Conservation (phyloP, 1,284 basidiomycete genomes). For the Apiotrichum gamsii region DNA sequence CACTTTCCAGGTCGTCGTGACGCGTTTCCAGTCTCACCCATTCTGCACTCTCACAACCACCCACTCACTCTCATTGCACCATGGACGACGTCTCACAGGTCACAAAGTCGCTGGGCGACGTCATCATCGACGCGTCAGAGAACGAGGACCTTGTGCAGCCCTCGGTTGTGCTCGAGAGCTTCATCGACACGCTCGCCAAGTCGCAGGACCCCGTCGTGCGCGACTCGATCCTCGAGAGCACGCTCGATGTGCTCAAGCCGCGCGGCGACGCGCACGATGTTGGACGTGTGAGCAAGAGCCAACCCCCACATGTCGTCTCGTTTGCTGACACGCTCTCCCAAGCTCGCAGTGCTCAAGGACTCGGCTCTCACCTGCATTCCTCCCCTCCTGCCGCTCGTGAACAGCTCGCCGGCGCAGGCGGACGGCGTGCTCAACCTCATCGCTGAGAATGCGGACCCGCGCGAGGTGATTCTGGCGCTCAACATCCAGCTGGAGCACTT, state of each 20-base stretch:
- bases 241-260: conserved; percentile 13
- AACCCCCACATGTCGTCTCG: background rate
- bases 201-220: conserved; percentile 13
- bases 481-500: conserved; percentile 24
- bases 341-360: conserved; percentile 15
- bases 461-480: conserved; percentile 32
- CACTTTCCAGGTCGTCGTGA: no score
- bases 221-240: conserved; percentile 16
- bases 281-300: conserved; percentile 5
- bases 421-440: conserved; percentile 17
- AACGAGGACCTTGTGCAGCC: conserved; percentile 8
- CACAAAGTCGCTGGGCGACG: conserved; percentile 13
- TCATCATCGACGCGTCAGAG: conserved; percentile 10
- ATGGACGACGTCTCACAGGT: conserved; percentile 10
- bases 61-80: no score
- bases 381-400: conserved; percentile 9
- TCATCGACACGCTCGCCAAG: conserved; percentile 5
- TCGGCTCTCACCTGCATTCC: conserved; percentile 16
- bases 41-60: no score
- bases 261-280: conserved; percentile 11
- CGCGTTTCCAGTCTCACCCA: no score
- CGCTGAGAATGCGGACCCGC: conserved; percentile 16
- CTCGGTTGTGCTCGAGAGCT: conserved; percentile 14
- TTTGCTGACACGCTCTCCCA: background rate
- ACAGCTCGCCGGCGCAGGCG: background rate